A percentile compares a stretch with the other conserved stretches of the same genome.
Conservation (phyloP, 2,329 filamentous ascomycete species). For the Neocatenulostroma microsporum region DNA sequence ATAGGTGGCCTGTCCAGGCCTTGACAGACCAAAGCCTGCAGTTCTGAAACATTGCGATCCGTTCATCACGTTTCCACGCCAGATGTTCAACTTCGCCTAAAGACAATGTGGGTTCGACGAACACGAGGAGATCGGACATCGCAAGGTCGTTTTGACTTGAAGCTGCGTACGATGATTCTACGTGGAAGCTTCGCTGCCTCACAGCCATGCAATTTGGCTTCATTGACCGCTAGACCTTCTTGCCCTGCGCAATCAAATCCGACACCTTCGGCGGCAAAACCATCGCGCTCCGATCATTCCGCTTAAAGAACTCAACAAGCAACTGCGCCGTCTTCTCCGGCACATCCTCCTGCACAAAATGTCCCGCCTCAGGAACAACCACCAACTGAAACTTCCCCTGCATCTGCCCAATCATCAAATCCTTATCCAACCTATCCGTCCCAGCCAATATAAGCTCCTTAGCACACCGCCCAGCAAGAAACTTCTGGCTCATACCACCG, state of each 20-base stretch:
- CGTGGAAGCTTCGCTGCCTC: too few species aligned
- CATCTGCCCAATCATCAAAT: slow-evolving; percentile 94
- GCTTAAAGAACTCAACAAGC: slow-evolving; percentile 80
- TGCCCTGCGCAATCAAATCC: slow-evolving; percentile 42
- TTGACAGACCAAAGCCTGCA: too few species aligned
- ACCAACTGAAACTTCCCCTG: slow-evolving; percentile 96
- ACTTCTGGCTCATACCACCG: slow-evolving; percentile 76
- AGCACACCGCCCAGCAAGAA: slow-evolving; percentile 69
- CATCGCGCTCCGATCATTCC: slow-evolving; percentile 78
- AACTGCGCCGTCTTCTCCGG: slow-evolving; percentile 81
- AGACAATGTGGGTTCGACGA: too few species aligned
- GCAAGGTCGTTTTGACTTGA: too few species aligned
- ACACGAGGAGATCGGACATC: too few species aligned
- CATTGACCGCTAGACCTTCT: slow-evolving; percentile 35
- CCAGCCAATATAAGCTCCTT: slow-evolving; percentile 81
- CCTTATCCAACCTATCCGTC: slow-evolving; percentile 82
- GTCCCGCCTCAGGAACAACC: slow-evolving; percentile 88
- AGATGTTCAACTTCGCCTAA: too few species aligned
- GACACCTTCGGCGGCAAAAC: slow-evolving; percentile 85
- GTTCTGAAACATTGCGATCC: too few species aligned
- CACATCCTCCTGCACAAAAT: slow-evolving; percentile 94
- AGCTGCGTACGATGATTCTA: too few species aligned
- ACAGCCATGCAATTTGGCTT: not conserved
- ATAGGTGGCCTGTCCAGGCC: too few species aligned
- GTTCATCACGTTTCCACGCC: too few species aligned